These are phyloP conservation scores for Pyrenophora tritici-repentis DNA, from an alignment of 2,329 filamentous ascomycete genomes.

Conservation along the genomic window DNA sequence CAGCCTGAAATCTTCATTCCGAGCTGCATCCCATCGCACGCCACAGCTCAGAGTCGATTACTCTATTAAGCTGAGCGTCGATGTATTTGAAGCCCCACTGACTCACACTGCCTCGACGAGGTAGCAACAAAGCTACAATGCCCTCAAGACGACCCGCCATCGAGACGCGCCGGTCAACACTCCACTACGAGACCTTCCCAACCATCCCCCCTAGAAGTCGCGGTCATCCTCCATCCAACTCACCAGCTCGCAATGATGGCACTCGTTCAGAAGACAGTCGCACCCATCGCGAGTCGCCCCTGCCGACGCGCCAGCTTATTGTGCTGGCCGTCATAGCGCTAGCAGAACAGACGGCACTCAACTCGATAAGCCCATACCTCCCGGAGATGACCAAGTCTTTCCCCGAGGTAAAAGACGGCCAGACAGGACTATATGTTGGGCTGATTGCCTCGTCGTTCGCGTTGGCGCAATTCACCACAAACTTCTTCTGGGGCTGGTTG, in stretches of 20 bases:
- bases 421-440: slow-evolving; percentile 87
- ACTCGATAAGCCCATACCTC: slow-evolving; percentile 93
- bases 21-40: background rate
- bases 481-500: slow-evolving; percentile 87
- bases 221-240: slow-evolving; percentile 55
- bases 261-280: slow-evolving; percentile 44
- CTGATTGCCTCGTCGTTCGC: slow-evolving; percentile 90
- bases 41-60: background rate
- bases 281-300: slow-evolving; percentile 65
- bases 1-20: slow-evolving; percentile 10
- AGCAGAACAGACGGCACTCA: slow-evolving; percentile 93
- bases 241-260: slow-evolving; percentile 32
- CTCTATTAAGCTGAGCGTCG: background rate
- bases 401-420: slow-evolving; percentile 71
- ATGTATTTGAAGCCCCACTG: slow-evolving; percentile 19
- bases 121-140: slow-evolving; percentile 32
- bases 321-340: slow-evolving; percentile 87
- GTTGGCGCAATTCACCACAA: slow-evolving; percentile 87
- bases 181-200: slow-evolving; percentile 82
- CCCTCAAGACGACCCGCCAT: slow-evolving; percentile 41
- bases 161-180: slow-evolving; percentile 55
- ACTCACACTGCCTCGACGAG: slow-evolving; percentile 24
- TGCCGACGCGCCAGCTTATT: slow-evolving; percentile 81
- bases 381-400: slow-evolving; percentile 90
- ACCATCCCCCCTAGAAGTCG: slow-evolving; percentile 72